Percentiles rank a stretch among this genome's conserved stretches.
phyloP scores from a whole-genome alignment of 768 basidiomycete genomes.

The Tulasnella sp. region DNA sequence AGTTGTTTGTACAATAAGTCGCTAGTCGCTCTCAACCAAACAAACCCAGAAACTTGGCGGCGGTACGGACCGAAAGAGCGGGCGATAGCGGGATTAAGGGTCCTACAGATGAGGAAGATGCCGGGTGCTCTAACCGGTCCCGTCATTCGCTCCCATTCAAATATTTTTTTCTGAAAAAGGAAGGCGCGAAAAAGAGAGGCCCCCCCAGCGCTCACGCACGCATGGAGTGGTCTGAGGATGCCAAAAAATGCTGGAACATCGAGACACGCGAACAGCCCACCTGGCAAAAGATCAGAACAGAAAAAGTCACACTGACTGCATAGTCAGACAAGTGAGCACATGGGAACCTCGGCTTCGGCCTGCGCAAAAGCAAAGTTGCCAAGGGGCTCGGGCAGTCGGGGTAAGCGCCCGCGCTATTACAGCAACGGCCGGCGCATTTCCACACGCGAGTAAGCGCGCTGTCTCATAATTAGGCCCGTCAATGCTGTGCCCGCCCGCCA shows the following conservation, averaged over 20 bases:
- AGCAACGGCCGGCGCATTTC: neutral
- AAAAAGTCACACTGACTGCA: neutral
- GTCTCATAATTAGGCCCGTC: neutral
- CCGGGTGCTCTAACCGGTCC: neutral
- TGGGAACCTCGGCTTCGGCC: neutral
- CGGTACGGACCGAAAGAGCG: constrained; percentile 4
- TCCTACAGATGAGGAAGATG: neutral
- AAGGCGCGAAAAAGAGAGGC: constrained; percentile 1
- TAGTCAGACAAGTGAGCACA: neutral
- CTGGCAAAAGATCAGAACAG: neutral
- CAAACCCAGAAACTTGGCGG: neutral
- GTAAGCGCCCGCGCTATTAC: constrained; percentile 4
- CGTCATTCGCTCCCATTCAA: constrained; percentile 2
- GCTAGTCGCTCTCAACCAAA: neutral
- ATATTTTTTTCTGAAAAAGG: constrained; percentile 15
- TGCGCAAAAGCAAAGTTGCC: neutral
- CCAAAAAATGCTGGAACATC: neutral
- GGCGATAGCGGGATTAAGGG: constrained; percentile 14
- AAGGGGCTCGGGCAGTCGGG: neutral
- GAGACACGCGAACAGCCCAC: constrained; percentile 2
- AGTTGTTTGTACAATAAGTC: neutral
- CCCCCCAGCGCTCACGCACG: neutral
- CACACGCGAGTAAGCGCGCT: neutral
- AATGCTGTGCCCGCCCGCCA: constrained; percentile 8
- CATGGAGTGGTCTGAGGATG: neutral